A percentile compares a stretch with the other conserved stretches of the same genome.
Conservation (phyloP, 108 stramenopile genomes). For the Skeletonema costatum region DNA sequence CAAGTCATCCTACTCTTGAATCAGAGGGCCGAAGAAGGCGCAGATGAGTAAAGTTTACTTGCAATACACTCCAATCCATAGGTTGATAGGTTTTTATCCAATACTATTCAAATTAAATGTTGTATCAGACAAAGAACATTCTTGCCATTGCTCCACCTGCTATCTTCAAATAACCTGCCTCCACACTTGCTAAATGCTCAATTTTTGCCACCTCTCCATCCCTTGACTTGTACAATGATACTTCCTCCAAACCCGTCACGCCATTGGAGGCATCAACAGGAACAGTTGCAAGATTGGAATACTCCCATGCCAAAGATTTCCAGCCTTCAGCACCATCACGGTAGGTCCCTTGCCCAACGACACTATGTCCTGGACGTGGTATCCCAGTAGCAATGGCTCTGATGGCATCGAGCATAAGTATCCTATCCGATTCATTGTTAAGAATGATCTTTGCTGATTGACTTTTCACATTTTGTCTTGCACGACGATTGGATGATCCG, state of each 20-base stretch:
- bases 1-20: conserved; percentile 25
- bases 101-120: not conserved
- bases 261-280: not conserved
- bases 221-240: conserved; percentile 56
- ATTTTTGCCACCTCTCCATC: conserved; percentile 60
- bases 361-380: conserved; percentile 70
- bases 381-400: conserved; percentile 74
- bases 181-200: conserved; percentile 76
- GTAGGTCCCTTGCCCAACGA: conserved; percentile 69
- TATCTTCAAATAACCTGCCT: conserved; percentile 57
- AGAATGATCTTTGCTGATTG: conserved; percentile 4
- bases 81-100: not conserved
- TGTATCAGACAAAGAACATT: conserved; percentile 70
- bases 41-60: conserved; percentile 7
- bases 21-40: conserved; percentile 23
- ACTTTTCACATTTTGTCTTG: conserved; percentile 15
- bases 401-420: conserved; percentile 55
- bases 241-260: conserved; percentile 52
- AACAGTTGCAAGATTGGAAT: conserved; percentile 21
- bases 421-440: conserved; percentile 19
- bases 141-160: conserved; percentile 89
- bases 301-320: conserved; percentile 69
- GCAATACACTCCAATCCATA: too few species aligned
- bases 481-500: not conserved
- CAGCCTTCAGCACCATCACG: conserved; percentile 67